Conservation (phyloP, 2,329 filamentous ascomycete genomes). For the Tricladium varicosporioides region DNA sequence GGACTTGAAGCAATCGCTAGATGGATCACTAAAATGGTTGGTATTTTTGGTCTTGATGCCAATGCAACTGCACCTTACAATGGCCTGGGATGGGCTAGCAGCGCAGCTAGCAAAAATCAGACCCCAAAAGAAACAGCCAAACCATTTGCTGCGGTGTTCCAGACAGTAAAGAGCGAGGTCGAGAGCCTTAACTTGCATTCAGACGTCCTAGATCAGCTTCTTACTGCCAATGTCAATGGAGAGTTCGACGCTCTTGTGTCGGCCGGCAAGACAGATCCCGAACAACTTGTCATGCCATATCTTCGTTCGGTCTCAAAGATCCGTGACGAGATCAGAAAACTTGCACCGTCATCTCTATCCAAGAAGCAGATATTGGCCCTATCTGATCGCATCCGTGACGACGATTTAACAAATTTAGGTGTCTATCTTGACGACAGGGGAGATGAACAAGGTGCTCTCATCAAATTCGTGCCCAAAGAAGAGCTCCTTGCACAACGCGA, state of each 20-base stretch:
- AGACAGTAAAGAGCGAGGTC: constrained; percentile 46
- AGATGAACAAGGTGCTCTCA: constrained; percentile 66
- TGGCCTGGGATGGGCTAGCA: constrained; percentile 54
- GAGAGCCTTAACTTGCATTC: constrained; percentile 47
- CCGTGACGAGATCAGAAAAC: constrained; percentile 59
- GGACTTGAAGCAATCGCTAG: constrained; percentile 59
- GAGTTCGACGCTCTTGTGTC: constrained; percentile 48
- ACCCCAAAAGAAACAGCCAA: constrained; percentile 45
- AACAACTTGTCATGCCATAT: constrained; percentile 54
- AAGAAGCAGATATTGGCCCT: constrained; percentile 73
- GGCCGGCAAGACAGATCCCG: constrained; percentile 48
- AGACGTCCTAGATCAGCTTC: constrained; percentile 42
- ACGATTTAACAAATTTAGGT: constrained; percentile 75
- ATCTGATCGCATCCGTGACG: constrained; percentile 78
- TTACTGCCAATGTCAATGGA: constrained; percentile 42
- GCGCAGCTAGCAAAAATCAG: constrained; percentile 34
- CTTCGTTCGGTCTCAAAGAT: constrained; percentile 53
- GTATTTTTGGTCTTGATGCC: constrained; percentile 78
- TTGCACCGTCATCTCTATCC: constrained; percentile 49
- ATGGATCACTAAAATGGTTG: constrained; percentile 81
- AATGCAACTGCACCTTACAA: constrained; percentile 54
- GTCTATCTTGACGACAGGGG: constrained; percentile 84
- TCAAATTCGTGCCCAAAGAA: constrained; percentile 61
- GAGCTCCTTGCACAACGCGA: constrained; percentile 57
- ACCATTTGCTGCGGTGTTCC: constrained; percentile 47